Conservation (phyloP, 2,329 filamentous ascomycete genomes). For the Hypoxylon sp. region DNA sequence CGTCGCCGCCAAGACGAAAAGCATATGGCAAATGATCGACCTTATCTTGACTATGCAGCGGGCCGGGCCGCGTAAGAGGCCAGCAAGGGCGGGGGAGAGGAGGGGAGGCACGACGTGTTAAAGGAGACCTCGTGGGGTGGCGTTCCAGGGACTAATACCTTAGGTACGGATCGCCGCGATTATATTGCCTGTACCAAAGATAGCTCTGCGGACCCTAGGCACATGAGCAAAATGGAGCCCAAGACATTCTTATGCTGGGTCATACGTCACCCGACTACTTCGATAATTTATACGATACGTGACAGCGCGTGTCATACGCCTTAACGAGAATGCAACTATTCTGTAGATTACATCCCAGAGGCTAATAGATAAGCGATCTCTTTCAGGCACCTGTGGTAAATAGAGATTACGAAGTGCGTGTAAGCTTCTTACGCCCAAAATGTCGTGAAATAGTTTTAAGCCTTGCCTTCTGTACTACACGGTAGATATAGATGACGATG, state of each 20-base stretch:
- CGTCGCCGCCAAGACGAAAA: constrained; percentile 31
- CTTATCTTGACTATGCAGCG: constrained; percentile 35
- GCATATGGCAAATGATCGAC: constrained; percentile 27
- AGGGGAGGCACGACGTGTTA: neutral
- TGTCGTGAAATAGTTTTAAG: neutral
- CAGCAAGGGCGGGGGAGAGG: constrained; percentile 7
- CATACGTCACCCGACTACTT: neutral
- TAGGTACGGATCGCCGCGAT: constrained; percentile 35
- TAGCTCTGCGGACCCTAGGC: constrained; percentile 29
- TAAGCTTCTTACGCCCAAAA: constrained; percentile 10
- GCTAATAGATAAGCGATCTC: constrained; percentile 4
- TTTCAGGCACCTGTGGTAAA: constrained; percentile 17
- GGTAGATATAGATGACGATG: neutral
- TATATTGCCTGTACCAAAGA: constrained; percentile 38
- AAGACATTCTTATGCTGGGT: neutral
- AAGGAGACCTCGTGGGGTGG: constrained; percentile 30
- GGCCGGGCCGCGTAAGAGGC: constrained; percentile 32
- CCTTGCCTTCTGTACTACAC: neutral
- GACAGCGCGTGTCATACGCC: constrained; percentile 19
- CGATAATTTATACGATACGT: constrained; percentile 35
- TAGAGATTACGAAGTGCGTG: constrained; percentile 12
- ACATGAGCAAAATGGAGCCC: constrained; percentile 27
- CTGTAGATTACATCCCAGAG: constrained; percentile 10
- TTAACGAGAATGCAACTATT: constrained; percentile 16
- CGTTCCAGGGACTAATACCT: constrained; percentile 29